A percentile compares a stretch with the other conserved stretches of the same genome.
Evolutionary conservation across 2,329 filamentous ascomycete species (phyloP).

Genomic region (Dactylellina parvicollis): DNA sequence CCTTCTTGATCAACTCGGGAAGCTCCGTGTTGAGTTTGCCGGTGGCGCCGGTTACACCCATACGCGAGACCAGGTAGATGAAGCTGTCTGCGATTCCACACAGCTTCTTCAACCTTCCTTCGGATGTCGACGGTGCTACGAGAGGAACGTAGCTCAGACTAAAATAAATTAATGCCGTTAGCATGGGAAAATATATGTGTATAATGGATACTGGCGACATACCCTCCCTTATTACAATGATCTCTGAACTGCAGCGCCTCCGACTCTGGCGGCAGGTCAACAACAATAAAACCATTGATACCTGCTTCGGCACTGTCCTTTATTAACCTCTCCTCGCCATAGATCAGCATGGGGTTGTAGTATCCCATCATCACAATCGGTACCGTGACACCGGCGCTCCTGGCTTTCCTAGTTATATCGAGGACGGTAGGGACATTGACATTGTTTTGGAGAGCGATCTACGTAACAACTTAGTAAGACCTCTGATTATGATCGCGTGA

Average conservation of each 20-base stretch:
- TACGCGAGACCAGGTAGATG: conserved; percentile 97
- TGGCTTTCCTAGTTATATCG: conserved; percentile 82
- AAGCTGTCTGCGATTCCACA: conserved; percentile 98
- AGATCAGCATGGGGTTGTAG: conserved; percentile 94
- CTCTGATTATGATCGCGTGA: conserved; percentile 42
- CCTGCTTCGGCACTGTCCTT: conserved; percentile 84
- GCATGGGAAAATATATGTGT: background rate
- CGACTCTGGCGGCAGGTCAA: conserved; percentile 86
- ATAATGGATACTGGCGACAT: conserved; percentile 59
- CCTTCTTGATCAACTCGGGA: conserved; percentile 80
- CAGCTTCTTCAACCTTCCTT: conserved; percentile 90
- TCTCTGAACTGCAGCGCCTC: conserved; percentile 92
- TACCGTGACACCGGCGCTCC: conserved; percentile 77
- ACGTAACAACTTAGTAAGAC: conserved; percentile 25
- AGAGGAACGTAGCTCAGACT: conserved; percentile 95
- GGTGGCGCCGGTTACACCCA: conserved; percentile 93
- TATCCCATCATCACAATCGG: conserved; percentile 98
- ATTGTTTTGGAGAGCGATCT: conserved; percentile 82
- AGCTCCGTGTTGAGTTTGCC: conserved; percentile 83
- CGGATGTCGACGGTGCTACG: conserved; percentile 92
- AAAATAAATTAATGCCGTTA: conserved; percentile 15
- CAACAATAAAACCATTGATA: conserved; percentile 95
- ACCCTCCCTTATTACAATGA: conserved; percentile 80
- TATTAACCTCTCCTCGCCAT: conserved; percentile 90
- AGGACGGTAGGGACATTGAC: conserved; percentile 83